These are phyloP conservation scores for Curvularia sp. DNA, from an alignment of 2,329 filamentous ascomycete genomes.

Conservation along the genomic window DNA sequence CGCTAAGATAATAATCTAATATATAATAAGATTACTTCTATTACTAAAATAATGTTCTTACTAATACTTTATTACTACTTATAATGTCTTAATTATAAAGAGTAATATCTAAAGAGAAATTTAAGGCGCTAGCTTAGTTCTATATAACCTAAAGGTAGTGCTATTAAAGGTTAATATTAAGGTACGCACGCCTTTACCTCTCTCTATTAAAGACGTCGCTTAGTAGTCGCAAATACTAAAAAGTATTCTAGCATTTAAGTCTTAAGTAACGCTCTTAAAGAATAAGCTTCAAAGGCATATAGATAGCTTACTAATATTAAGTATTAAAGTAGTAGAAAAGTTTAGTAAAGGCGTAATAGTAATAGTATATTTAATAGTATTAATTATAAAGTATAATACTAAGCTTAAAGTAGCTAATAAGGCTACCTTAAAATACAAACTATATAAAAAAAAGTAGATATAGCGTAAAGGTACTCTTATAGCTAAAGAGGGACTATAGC, in stretches of 20 bases:
- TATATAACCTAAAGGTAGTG: conserved; percentile 40
- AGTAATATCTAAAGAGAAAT: conserved; percentile 42
- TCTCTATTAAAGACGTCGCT: conserved; percentile 1
- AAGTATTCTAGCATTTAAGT: conserved; percentile 6
- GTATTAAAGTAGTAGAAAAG: background rate
- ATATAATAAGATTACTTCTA: conserved; percentile 39
- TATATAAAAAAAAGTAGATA: conserved; percentile 13
- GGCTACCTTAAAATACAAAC: conserved; percentile 6
- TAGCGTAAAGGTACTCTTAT: conserved; percentile 2
- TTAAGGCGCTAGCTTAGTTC: conserved; percentile 44
- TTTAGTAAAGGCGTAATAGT: no score
- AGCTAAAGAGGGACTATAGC: conserved; percentile 5
- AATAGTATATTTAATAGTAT: no score
- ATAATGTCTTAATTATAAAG: conserved; percentile 33
- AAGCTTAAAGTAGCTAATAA: conserved; percentile 11
- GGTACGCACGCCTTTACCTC: conserved; percentile 22
- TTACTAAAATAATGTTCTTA: conserved; percentile 26
- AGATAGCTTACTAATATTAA: no score
- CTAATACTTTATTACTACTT: conserved; percentile 37
- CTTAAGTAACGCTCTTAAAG: conserved; percentile 17
- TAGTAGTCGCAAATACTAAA: conserved; percentile 22
- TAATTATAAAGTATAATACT: no score
- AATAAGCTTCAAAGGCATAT: background rate
- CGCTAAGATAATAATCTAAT: conserved; percentile 32
- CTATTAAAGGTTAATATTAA: conserved; percentile 43